Evolutionary conservation across 2,329 filamentous ascomycete genomes (phyloP).

Genomic region (Talaromyces sp.): DNA sequence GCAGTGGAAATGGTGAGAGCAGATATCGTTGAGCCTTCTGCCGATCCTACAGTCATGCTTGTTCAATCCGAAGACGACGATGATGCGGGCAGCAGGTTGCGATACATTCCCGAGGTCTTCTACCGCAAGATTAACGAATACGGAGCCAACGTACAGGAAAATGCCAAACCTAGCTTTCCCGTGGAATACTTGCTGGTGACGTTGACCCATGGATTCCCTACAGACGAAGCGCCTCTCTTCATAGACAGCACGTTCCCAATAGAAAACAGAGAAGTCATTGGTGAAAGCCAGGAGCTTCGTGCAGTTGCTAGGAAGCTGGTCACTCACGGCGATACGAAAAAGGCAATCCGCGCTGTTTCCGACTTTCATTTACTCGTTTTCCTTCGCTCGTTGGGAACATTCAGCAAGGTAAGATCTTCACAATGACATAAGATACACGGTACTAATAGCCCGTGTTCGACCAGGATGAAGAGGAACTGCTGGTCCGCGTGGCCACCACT

Average conservation of each 20-base stretch:
- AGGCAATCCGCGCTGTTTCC: constrained; percentile 66
- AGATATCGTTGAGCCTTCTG: constrained; percentile 90
- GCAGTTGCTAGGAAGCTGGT: constrained; percentile 65
- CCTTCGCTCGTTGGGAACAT: constrained; percentile 70
- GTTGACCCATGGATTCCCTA: constrained; percentile 92
- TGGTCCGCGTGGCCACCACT: constrained; percentile 77
- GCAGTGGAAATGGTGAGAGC: constrained; percentile 96
- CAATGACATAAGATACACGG: not conserved
- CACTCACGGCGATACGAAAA: constrained; percentile 55
- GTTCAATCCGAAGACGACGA: constrained; percentile 89
- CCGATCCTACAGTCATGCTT: constrained; percentile 88
- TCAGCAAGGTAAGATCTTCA: constrained; percentile 67
- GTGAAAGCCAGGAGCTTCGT: constrained; percentile 75
- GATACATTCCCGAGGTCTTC: constrained; percentile 97
- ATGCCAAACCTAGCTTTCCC: constrained; percentile 91
- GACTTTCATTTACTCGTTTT: constrained; percentile 95
- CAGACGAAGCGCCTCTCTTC: constrained; percentile 71
- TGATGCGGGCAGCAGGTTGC: constrained; percentile 59
- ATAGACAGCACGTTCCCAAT: constrained; percentile 70
- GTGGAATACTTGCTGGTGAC: constrained; percentile 96
- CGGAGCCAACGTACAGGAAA: constrained; percentile 91
- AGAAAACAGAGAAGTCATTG: constrained; percentile 83
- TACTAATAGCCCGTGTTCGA: not conserved
- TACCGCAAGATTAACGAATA: constrained; percentile 96
- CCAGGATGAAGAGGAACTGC: constrained; percentile 81